Conservation (phyloP, 2,329 filamentous ascomycete genomes). For the Dothidotthia symphoricarpi region DNA sequence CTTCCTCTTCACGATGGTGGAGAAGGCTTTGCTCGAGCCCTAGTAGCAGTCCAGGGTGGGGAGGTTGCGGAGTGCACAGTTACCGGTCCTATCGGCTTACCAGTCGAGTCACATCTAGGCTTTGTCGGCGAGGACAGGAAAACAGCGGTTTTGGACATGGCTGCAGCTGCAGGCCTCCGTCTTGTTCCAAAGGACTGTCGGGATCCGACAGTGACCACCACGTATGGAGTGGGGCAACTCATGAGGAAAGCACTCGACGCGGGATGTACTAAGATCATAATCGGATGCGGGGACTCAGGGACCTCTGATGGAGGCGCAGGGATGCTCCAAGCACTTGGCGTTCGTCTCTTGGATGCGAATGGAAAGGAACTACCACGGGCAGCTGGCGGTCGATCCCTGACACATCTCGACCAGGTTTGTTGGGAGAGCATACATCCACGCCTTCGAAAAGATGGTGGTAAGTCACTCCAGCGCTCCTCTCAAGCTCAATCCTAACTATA, state of each 20-base stretch:
- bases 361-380: constrained; percentile 43
- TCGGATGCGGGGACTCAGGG: constrained; percentile 56
- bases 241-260: constrained; percentile 49
- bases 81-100: constrained; percentile 47
- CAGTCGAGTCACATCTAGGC: constrained; percentile 50
- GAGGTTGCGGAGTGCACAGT: constrained; percentile 41
- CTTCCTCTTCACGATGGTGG: constrained; percentile 55
- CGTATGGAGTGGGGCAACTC: constrained; percentile 53
- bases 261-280: constrained; percentile 48
- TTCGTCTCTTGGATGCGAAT: constrained; percentile 43
- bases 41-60: constrained; percentile 48
- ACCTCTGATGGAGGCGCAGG: constrained; percentile 56
- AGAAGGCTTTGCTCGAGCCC: constrained; percentile 52
- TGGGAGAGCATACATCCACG: constrained; percentile 43
- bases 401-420: constrained; percentile 42
- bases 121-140: constrained; percentile 39
- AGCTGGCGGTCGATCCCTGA: constrained; percentile 45
- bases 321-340: constrained; percentile 56
- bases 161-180: constrained; percentile 53
- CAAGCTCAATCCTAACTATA: constrained; percentile 3
- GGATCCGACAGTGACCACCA: constrained; percentile 52
- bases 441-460: constrained; percentile 27
- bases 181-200: constrained; percentile 48
- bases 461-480: constrained; percentile 2
- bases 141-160: constrained; percentile 55